A percentile compares a stretch with the other conserved stretches of the same genome.
Evolutionary conservation across 202 grass and related monocot genomes (phyloP).

Genomic region (Saccharum hybrid): DNA sequence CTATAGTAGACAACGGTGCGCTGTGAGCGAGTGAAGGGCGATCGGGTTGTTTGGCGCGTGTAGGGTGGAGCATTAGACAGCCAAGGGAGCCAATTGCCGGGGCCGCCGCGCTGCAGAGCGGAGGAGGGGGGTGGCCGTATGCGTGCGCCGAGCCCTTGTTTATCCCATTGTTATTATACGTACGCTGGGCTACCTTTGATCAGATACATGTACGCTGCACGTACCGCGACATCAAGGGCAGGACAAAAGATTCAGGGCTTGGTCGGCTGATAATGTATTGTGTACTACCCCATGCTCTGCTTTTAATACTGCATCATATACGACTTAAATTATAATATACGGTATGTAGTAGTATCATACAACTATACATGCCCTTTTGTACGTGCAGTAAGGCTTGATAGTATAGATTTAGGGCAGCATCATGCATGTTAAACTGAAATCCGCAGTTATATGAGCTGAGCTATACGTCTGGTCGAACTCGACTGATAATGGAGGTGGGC

Average conservation of each 20-base stretch:
- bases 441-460: too few species aligned
- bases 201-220: background rate
- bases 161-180: constrained; percentile 1
- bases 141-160: background rate
- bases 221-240: background rate
- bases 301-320: background rate
- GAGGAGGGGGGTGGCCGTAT: background rate
- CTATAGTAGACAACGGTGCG: constrained; percentile 10
- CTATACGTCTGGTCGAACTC: too few species aligned
- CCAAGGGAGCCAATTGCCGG: background rate
- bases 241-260: constrained; percentile 31
- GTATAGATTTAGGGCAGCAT: background rate
- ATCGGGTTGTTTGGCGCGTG: background rate
- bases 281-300: background rate
- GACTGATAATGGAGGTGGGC: too few species aligned
- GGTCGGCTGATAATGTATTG: constrained; percentile 33
- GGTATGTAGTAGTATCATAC: background rate
- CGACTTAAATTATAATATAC: background rate
- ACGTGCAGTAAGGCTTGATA: background rate
- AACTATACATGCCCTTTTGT: background rate
- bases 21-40: background rate
- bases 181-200: background rate
- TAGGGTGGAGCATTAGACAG: background rate
- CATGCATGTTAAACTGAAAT: too few species aligned
- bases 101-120: too few species aligned